These are phyloP conservation scores for Hypoxylon sp. DNA, from an alignment of 2,329 filamentous ascomycete genomes.

Conservation along the genomic window DNA sequence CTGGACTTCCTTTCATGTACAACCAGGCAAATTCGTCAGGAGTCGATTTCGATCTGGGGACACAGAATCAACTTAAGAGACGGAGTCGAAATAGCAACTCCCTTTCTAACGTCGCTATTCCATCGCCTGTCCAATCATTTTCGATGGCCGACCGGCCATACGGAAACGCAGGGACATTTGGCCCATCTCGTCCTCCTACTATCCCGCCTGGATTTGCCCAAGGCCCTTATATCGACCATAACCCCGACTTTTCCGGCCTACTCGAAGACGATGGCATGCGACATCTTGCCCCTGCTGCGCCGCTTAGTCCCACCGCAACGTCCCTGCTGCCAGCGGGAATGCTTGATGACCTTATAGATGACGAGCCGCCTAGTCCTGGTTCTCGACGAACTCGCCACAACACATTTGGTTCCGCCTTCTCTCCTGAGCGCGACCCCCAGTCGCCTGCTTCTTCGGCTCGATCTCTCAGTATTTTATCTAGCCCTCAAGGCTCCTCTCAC, in stretches of 20 bases:
- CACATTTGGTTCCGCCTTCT: conserved; percentile 57
- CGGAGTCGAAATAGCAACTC: conserved; percentile 66
- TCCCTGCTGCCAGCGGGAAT: conserved; percentile 79
- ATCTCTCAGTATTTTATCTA: conserved; percentile 72
- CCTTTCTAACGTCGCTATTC: conserved; percentile 59
- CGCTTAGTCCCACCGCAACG: conserved; percentile 83
- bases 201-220: conserved; percentile 66
- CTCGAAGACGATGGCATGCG: conserved; percentile 75
- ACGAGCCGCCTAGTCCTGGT: conserved; percentile 67
- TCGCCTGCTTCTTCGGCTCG: conserved; percentile 73
- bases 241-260: conserved; percentile 59
- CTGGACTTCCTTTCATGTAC: conserved; percentile 61
- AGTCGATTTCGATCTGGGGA: conserved; percentile 64
- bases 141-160: conserved; percentile 60
- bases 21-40: conserved; percentile 62
- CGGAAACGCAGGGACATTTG: conserved; percentile 67
- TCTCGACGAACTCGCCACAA: conserved; percentile 53
- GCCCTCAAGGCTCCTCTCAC: conserved; percentile 73
- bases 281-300: conserved; percentile 73
- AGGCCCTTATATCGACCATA: conserved; percentile 67
- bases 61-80: conserved; percentile 62
- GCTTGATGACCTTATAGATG: conserved; percentile 73
- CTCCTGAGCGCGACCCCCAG: conserved; percentile 65
- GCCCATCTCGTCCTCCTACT: conserved; percentile 57
- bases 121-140: conserved; percentile 61